Evolutionary conservation across 2,329 filamentous ascomycete species (phyloP), one percentile per base, ranked within the genome.

Genomic region (Penicillium sp.): DNA sequence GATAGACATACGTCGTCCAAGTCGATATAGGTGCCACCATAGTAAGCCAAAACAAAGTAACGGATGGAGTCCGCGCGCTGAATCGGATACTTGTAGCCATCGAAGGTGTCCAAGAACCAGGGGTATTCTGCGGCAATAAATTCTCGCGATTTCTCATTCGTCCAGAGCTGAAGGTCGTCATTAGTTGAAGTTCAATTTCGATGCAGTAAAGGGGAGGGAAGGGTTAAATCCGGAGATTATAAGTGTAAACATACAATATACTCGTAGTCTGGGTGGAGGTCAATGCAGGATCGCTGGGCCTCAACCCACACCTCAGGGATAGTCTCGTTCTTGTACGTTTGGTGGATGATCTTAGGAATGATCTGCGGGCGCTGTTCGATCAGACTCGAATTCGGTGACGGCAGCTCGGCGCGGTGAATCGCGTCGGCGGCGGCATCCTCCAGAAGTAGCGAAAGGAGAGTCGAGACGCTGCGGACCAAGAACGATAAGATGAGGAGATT

Each of bases 1-100:
- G 9, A 12, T 30, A 48, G 29, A 68, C 81, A 37, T 70, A 83
- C 81, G 70, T 86, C 85, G 70, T 94, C 89, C 41, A 93, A 75
- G 65, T 94, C 89, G 60, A 93, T 85, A 71, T 93, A 93, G 49
- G 91, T 85, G 33, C 90, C 90, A 49, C 90, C 90, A 67, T 84
- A 92, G 70, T 90, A 84, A 46, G 85, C 80, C 26, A 94, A 79
- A 17, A 91, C 80, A 67, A 93, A 92, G 74, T 93, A 93, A 44
- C 89, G 83, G 62, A 93, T 88, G 4, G 88, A 80, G 66, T 93
- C 89, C 49, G 89, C 87, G 54, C 88, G 83, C 73, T 92, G 87
- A 58, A 93, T 91, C 10, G 86, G 84, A 69, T 87, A 89, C 26
- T 78, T 80, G 73, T 92, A 93, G 63, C 80, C 80, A 65, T 90